Evolutionary conservation across 2,329 filamentous ascomycete species (phyloP).

Genomic region (Colletotrichum scovillei): DNA sequence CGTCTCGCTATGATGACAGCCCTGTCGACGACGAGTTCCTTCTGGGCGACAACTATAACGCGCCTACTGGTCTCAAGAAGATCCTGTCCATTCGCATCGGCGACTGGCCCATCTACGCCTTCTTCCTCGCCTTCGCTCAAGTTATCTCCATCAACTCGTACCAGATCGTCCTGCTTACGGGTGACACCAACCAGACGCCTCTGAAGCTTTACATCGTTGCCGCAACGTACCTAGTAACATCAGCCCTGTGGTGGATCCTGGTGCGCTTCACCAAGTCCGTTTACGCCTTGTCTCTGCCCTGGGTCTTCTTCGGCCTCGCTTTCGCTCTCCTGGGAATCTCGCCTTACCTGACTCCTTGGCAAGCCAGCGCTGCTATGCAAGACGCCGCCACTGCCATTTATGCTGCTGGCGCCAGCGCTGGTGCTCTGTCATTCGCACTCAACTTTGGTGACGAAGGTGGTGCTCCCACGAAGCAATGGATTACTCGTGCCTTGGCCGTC

Average conservation of each 20-base stretch:
- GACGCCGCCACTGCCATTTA: conserved; percentile 72
- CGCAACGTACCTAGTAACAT: conserved; percentile 67
- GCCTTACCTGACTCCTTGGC: conserved; percentile 58
- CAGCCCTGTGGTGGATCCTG: conserved; percentile 71
- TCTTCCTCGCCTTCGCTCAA: conserved; percentile 71
- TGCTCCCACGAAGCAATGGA: conserved; percentile 72
- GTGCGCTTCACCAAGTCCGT: conserved; percentile 69
- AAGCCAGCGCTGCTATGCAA: conserved; percentile 60
- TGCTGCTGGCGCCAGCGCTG: conserved; percentile 70
- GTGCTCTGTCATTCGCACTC: conserved; percentile 73
- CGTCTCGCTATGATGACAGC: conserved; percentile 26
- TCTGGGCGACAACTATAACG: conserved; percentile 66
- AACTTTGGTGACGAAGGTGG: conserved; percentile 75
- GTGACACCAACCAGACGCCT: conserved; percentile 69
- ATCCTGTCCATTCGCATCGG: conserved; percentile 64
- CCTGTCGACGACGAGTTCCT: conserved; percentile 57
- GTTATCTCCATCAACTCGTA: conserved; percentile 75
- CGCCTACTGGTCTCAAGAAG: conserved; percentile 66
- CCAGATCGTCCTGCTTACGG: conserved; percentile 75
- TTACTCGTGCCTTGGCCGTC: conserved; percentile 74
- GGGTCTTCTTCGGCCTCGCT: conserved; percentile 70
- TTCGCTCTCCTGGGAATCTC: conserved; percentile 73
- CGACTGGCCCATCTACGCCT: conserved; percentile 73
- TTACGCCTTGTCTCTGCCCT: conserved; percentile 69
- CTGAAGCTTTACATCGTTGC: conserved; percentile 70